Evolutionary conservation across 352 stramenopile genomes (phyloP), one percentile per base, ranked within the genome.

Genomic region (Globisporangium apiculatum): DNA sequence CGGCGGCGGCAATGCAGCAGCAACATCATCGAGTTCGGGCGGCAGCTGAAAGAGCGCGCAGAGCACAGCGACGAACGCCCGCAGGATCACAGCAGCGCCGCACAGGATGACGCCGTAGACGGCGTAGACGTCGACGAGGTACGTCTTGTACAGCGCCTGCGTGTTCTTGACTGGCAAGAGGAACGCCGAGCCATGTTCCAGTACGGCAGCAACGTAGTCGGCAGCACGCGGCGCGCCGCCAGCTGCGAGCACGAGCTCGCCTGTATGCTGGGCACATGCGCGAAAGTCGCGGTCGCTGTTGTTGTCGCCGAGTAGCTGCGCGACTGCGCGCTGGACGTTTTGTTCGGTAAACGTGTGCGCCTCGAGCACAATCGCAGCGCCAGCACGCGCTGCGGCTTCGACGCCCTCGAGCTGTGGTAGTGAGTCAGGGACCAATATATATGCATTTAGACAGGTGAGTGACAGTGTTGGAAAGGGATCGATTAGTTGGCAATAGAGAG

Each of bases 31-130:
- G 18, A 55, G 35, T 38, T 62, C 51, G 15, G 65, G 55, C 40
- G 65, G 55, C 35, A 71, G 61, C 61, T 91, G 78, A 51, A 92
- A 84, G 55, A 89, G 63, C 42, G 80, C 81, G 59, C 72, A 72
- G 48, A 89, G 52, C 10, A 90, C 66, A 42, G 85, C 75, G 40
- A 88, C 73, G 63, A 87, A 85, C 55, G 83, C 89, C 57, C 85
- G 82, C 45, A 95, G 66, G 48, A 93, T 86, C 58, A 95, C 81
- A n/a, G 79, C 79, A 15, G 83, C 76, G 37, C 76, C 79, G 58
- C 85, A 93, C n/a, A 95, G 71, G 55, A 95, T 90, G 24, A 72
- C 66, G 9, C 76, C 76, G 65, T 95, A 95, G 48, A 95, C 72
- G n/a, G 89, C 61, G 61, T 93, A 93, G 52, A 93, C 85, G 60